A percentile compares a stretch with the other conserved stretches of the same genome.
Evolutionary conservation across 176 grass and related monocot genomes (phyloP).

Genomic region (Oryza nivara): DNA sequence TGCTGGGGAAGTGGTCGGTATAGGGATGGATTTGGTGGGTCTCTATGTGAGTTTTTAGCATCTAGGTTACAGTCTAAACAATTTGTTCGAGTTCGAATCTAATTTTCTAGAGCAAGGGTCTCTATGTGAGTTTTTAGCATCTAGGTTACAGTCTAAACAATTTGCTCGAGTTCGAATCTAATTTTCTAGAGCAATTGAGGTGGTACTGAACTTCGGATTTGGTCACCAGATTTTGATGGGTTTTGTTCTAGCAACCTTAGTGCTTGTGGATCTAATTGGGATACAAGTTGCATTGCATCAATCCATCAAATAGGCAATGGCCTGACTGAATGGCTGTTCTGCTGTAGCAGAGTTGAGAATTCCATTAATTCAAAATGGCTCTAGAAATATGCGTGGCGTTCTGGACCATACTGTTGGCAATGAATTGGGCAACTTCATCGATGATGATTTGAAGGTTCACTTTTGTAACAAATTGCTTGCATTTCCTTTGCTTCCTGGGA

Average conservation of each 20-base stretch:
- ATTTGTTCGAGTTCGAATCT: background rate
- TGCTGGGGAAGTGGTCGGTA: background rate
- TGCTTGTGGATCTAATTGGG: slow-evolving; percentile 6
- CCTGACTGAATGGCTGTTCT: background rate
- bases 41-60: background rate
- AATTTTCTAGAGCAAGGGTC: background rate
- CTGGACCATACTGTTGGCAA: background rate
- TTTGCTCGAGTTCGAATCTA: background rate
- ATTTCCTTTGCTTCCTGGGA: background rate
- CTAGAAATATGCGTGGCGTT: background rate
- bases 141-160: background rate
- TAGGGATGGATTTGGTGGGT: background rate
- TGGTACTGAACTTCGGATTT: background rate
- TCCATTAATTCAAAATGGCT: slow-evolving; percentile 6
- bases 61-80: background rate
- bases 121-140: background rate
- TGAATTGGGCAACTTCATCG: background rate
- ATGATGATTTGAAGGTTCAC: slow-evolving; percentile 9
- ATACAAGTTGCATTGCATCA: background rate
- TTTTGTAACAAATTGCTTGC: background rate
- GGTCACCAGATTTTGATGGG: background rate
- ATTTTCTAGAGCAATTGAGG: background rate
- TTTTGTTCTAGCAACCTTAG: background rate
- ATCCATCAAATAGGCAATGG: background rate
- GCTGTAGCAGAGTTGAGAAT: slow-evolving; percentile 1